A percentile compares a stretch with the other conserved stretches of the same genome.
These are phyloP conservation scores for Citeromyces nyonsensis DNA, from an alignment of 805 yeast species.

Conservation along the genomic window DNA sequence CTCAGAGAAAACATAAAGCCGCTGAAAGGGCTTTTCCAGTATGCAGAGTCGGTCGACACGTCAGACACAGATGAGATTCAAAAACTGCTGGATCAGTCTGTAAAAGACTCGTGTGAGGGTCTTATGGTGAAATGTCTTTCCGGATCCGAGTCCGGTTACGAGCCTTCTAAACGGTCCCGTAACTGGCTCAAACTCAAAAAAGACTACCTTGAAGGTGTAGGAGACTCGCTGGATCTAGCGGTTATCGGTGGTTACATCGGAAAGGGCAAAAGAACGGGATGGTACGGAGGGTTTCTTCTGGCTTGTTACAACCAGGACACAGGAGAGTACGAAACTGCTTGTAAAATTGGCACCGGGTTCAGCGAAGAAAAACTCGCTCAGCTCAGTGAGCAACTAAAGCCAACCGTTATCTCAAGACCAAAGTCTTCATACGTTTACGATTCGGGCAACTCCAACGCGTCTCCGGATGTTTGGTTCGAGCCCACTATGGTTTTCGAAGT, in stretches of 20 bases:
- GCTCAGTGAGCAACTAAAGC: constrained; percentile 44
- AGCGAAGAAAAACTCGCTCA: constrained; percentile 65
- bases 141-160: constrained; percentile 71
- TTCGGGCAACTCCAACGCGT: constrained; percentile 38
- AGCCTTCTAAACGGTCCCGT: constrained; percentile 88
- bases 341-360: constrained; percentile 96
- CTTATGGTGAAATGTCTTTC: constrained; percentile 85
- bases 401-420: constrained; percentile 50
- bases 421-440: constrained; percentile 58
- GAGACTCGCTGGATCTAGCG: constrained; percentile 87
- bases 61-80: constrained; percentile 65
- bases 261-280: constrained; percentile 86
- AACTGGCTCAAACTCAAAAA: constrained; percentile 94
- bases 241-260: constrained; percentile 93
- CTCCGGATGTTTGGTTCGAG: constrained; percentile 92
- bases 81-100: constrained; percentile 72
- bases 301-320: constrained; percentile 85
- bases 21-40: constrained; percentile 66
- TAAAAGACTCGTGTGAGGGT: constrained; percentile 87
- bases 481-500: constrained; percentile 79
- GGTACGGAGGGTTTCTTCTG: constrained; percentile 85
- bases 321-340: constrained; percentile 88
- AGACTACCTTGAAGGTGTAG: constrained; percentile 89
- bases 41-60: constrained; percentile 64
- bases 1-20: constrained; percentile 39